Percentiles rank a stretch among this genome's conserved stretches.
phyloP scores from a whole-genome alignment of 768 basidiomycete species.

The Tylopilus balloui region DNA sequence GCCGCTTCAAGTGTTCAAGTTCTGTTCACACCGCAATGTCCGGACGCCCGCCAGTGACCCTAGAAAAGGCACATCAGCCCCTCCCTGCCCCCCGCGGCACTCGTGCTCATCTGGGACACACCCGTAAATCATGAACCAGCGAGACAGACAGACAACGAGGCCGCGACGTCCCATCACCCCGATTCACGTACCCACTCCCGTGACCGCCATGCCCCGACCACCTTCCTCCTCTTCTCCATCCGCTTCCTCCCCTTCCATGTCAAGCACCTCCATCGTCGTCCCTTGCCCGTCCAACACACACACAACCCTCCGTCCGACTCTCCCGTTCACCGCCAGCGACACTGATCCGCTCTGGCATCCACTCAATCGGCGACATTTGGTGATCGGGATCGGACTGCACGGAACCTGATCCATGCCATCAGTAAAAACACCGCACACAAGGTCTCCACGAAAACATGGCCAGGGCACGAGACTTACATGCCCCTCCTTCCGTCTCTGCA shows the following conservation, averaged over 20 bases:
- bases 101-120: conserved; percentile 19
- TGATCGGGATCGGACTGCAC: conserved; percentile 48
- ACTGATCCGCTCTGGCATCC: conserved; percentile 50
- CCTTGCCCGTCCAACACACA: conserved; percentile 68
- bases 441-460: conserved; percentile 30
- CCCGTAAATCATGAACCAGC: conserved; percentile 20
- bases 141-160: conserved; percentile 26
- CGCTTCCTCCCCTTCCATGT: conserved; percentile 63
- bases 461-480: conserved; percentile 50
- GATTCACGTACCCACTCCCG: conserved; percentile 10
- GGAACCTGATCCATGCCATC: conserved; percentile 43
- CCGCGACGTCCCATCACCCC: conserved; percentile 21
- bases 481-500: conserved; percentile 55
- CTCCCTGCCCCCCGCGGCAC: conserved; percentile 10
- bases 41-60: conserved; percentile 31
- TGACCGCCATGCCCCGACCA: conserved; percentile 20
- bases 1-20: conserved; percentile 6
- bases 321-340: conserved; percentile 69
- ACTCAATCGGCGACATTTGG: conserved; percentile 50
- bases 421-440: conserved; percentile 29
- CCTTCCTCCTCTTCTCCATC: conserved; percentile 38
- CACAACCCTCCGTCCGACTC: conserved; percentile 66
- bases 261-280: conserved; percentile 63
- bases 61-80: conserved; percentile 33
- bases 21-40: conserved; percentile 43